phyloP scores from a whole-genome alignment of 345 rosid species.

The Rhodamnia rubescens region DNA sequence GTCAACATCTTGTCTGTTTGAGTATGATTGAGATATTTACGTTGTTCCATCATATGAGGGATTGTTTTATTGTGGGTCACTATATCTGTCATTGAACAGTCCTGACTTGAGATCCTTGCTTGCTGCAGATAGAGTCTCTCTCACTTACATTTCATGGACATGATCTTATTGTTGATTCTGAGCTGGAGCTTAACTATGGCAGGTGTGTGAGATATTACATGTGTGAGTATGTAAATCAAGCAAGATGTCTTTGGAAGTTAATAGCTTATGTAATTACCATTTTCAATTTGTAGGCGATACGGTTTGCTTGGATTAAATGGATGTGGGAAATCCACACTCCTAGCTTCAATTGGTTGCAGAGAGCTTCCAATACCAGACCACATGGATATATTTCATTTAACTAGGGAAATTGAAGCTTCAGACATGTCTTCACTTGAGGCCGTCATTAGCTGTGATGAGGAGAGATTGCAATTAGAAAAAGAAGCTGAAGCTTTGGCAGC shows the following conservation, averaged over 20 bases:
- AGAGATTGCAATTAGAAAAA: slow-evolving; percentile 80
- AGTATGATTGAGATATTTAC: neutral
- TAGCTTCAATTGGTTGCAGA: slow-evolving; percentile 74
- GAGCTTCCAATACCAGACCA: slow-evolving; percentile 96
- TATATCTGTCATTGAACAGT: neutral
- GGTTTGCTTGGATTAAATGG: slow-evolving; percentile 97
- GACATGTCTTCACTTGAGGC: slow-evolving; percentile 92
- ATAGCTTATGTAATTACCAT: neutral
- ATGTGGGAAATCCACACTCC: slow-evolving; percentile 93
- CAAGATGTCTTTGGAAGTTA: neutral
- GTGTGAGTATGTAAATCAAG: neutral
- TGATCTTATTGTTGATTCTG: slow-evolving; percentile 88
- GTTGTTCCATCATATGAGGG: neutral
- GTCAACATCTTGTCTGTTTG: neutral
- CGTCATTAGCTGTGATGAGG: slow-evolving; percentile 89
- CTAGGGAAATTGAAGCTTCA: slow-evolving; percentile 88
- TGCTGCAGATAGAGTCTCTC: slow-evolving; percentile 84
- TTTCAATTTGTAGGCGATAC: slow-evolving; percentile 51
- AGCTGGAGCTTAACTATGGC: slow-evolving; percentile 95
- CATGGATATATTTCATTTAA: slow-evolving; percentile 89
- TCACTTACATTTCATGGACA: slow-evolving; percentile 97
- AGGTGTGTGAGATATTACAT: slow-evolving; percentile 18
- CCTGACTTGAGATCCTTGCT: neutral
- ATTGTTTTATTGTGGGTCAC: neutral
- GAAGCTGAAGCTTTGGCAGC: slow-evolving; percentile 68